phyloP scores from a whole-genome alignment of 306 rosid species.

The Amphicarpaea edgeworthii region DNA sequence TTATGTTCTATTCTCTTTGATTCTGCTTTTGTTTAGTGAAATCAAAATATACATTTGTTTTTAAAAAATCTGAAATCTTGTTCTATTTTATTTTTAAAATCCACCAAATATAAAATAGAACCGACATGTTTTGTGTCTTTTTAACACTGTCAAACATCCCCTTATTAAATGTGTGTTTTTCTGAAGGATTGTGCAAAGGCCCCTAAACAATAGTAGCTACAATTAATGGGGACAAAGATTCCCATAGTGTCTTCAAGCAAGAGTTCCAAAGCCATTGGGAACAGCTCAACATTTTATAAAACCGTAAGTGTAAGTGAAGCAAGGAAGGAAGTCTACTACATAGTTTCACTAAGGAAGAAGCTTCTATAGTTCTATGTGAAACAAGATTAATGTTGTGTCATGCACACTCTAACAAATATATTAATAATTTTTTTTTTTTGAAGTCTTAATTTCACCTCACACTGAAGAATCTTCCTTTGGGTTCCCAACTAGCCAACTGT shows the following conservation, averaged over 20 bases:
- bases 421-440: no score
- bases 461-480: not conserved
- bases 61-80: not conserved
- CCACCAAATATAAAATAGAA: not conserved
- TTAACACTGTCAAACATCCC: not conserved
- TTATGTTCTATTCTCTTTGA: not conserved
- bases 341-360: no score
- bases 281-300: no score
- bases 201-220: no score
- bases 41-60: not conserved
- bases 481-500: not conserved
- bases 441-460: not conserved
- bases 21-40: not conserved
- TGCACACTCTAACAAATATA: not conserved
- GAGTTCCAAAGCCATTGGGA: no score
- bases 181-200: no score
- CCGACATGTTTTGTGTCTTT: not conserved
- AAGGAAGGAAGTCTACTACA: no score
- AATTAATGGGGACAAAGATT: no score
- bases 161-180: not conserved
- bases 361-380: no score
- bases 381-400: not conserved
- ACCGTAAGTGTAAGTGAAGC: no score
- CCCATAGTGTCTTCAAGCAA: no score
- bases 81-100: not conserved